These are phyloP conservation scores for Cucurbita maxima DNA, from an alignment of 306 rosid genomes.

Conservation along the genomic window DNA sequence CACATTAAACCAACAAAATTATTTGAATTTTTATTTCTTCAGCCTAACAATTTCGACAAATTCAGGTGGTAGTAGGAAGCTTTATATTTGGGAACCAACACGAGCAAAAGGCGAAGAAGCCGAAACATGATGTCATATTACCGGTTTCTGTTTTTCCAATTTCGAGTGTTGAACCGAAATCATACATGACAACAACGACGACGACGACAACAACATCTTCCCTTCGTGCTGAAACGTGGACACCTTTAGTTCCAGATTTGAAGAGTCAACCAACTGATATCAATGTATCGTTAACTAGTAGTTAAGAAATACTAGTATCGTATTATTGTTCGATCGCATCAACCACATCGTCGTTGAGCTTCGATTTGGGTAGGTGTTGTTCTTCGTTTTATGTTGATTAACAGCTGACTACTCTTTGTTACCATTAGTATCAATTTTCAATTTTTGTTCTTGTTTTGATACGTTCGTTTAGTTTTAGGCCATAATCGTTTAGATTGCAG, in stretches of 20 bases:
- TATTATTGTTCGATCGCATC: slow-evolving; percentile 4
- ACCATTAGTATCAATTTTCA: slow-evolving; percentile 6
- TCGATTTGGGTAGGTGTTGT: neutral
- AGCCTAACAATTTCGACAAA: neutral
- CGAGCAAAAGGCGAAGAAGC: slow-evolving; percentile 61
- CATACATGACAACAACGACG: slow-evolving; percentile 22
- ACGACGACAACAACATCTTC: slow-evolving; percentile 26
- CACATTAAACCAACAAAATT: too few species aligned
- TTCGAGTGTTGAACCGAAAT: slow-evolving; percentile 46
- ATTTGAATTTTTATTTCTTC: neutral
- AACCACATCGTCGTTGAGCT: slow-evolving; percentile 18
- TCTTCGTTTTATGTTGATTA: neutral
- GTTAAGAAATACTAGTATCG: neutral
- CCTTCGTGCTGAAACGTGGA: slow-evolving; percentile 57
- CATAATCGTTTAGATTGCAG: slow-evolving; percentile 12
- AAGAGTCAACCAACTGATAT: slow-evolving; percentile 54
- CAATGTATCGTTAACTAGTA: slow-evolving; percentile 53
- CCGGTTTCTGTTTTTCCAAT: slow-evolving; percentile 47
- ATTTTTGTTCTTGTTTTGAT: slow-evolving; percentile 3
- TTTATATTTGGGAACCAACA: slow-evolving; percentile 81
- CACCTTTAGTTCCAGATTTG: slow-evolving; percentile 43
- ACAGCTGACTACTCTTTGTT: slow-evolving; percentile 1
- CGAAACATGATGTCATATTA: slow-evolving; percentile 36
- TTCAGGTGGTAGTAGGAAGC: slow-evolving; percentile 85
- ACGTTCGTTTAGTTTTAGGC: slow-evolving; percentile 9